Evolutionary conservation across 176 grass and related monocot species (phyloP), one percentile per base, ranked within the genome.

Genomic region (Tillandsia leiboldiana): DNA sequence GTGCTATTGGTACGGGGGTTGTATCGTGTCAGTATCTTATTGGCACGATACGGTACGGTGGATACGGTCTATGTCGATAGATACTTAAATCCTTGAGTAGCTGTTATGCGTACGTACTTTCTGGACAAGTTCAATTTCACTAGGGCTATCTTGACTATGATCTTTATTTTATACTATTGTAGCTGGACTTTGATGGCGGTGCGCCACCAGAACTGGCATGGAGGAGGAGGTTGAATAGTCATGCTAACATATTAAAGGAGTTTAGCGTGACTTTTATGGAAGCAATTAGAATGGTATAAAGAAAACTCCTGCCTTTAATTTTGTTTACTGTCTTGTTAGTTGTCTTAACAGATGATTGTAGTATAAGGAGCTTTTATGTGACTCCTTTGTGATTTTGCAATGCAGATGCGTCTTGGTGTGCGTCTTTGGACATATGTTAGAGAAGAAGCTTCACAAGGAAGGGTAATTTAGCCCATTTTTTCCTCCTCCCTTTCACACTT

Each of bases 341-440:
- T 81, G 50, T 71, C 0, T 62, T 51, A 26, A 22, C 33, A 8
- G 33, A 5, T 42, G 33, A 42, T 42, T 42, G 33, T 42, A 6
- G 33, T 42, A 42, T 42, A 42, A 42, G 5, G 33, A 42, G 33
- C 33, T 42, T 42, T 42, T 42, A 42, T 7, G 33, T 42, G 56
- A 61, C 13, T 18, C 23, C 7, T 9, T 61, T 61, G 13, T n/a
- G 13, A 49, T 58, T 6, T 72, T 72, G 69, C 47, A 48, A 64
- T 51, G 74, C 67, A 96, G 93, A 87, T 96, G 81, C 81, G 77
- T 75, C 93, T 92, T 83, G 93, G 93, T 73, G 72, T 96, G 61
- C 93, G 93, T 13, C 93, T 96, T 83, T 96, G 93, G 93, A 92
- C 93, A 76, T 96, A 92, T 80, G 87, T 96, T 26, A 85, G 84